Base-by-base conservation (phyloP, 23 red algal genomes). In the Pyropia yezoensis region DNA sequence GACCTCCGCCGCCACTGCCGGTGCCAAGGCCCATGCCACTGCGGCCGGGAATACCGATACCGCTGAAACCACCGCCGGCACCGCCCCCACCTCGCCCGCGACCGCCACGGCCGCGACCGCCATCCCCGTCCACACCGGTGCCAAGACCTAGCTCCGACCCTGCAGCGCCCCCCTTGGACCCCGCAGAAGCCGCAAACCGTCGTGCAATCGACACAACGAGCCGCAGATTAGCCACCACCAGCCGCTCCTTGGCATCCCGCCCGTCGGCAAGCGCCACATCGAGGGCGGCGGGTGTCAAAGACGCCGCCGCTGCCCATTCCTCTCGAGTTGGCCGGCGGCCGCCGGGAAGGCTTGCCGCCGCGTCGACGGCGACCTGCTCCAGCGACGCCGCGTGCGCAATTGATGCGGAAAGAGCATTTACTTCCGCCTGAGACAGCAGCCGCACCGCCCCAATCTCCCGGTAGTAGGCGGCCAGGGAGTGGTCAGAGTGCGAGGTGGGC, bases 361-460 rank as follows among this genome's bases (percentile, higher is more conserved):
- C 9, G 11, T 47, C 39, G 7, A 47, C 39, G 39, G 39, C 39
- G 12, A 47, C 11, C 39, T 47, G 39, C 39, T 47, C 39, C 39
- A 47, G 39, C 39, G 39, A 3, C 39, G 39, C 39, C 75, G n/a
- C 68, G 59, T 2, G 85, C 72, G 28, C 85, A 87, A 11, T 57
- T 62, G 33, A 67, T 55, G 9, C 39, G 11, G 39, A 47, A 3
- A 47, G 39, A 13, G 11, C 39, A 47, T 47, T 47, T 13, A 98
- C 85, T 60, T 98, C 74, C 19, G 66, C 66, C 33, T 78, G 68
- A 0, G 33, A 30, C 24, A 98, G 58, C 27, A 89, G 51, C 21
- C 58, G 54, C 63, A 98, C 70, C 19, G 71, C 24, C 26, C 94
- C 80, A 54, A 98, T 98, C 30, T 98, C 94, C 4, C 66, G 57